Evolutionary conservation across 2,329 filamentous ascomycete genomes (phyloP).

Genomic region (Aspergillus costaricaensis): DNA sequence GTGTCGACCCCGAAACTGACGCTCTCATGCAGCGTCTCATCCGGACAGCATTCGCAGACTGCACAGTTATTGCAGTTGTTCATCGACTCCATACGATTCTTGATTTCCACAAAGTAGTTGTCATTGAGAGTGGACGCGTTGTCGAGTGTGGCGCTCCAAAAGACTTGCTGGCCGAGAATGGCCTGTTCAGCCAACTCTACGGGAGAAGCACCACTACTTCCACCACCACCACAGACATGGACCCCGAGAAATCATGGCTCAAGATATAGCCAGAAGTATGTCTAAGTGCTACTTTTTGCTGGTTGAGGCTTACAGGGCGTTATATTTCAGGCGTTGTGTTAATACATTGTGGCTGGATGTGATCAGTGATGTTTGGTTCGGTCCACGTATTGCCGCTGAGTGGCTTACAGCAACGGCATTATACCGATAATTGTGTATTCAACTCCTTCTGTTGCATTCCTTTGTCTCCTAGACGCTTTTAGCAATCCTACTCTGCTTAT

Average conservation of each 20-base stretch:
- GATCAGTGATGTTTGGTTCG: neutral
- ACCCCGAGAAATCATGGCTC: neutral
- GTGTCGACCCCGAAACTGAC: constrained; percentile 4
- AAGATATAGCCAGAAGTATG: neutral
- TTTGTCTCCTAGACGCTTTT: neutral
- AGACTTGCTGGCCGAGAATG: neutral
- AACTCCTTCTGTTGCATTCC: neutral
- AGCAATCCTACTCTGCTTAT: neutral
- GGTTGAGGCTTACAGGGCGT: too few species aligned
- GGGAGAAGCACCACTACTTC: neutral
- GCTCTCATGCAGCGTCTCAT: constrained; percentile 5
- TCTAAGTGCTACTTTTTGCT: too few species aligned
- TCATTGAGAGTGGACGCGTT: neutral
- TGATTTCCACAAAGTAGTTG: neutral
- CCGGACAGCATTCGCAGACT: neutral
- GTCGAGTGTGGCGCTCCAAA: neutral
- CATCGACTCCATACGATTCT: neutral
- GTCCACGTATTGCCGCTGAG: neutral
- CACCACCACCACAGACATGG: neutral
- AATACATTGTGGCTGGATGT: neutral
- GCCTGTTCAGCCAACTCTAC: neutral
- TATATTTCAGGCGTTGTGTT: neutral
- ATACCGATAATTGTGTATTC: neutral
- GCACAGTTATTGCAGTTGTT: neutral
- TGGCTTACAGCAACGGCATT: neutral